A percentile compares a stretch with the other conserved stretches of the same genome.
phyloP scores from a whole-genome alignment of 176 grass and related monocot genomes.

The Phyllostachys edulis region DNA sequence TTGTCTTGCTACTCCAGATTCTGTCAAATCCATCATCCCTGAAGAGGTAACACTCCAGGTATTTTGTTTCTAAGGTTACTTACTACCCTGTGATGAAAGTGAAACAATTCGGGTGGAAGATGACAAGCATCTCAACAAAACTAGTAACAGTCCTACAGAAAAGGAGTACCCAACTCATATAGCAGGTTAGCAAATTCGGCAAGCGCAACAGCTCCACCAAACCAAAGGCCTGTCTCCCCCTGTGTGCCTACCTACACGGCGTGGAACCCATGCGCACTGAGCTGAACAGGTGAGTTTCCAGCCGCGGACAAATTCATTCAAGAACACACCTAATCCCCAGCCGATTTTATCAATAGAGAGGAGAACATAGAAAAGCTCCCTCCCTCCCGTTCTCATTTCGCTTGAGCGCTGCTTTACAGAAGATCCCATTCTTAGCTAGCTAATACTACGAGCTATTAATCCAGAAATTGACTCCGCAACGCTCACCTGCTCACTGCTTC shows the following conservation, averaged over 20 bases:
- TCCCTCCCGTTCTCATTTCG: conserved; percentile 19
- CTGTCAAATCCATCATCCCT: conserved; percentile 15
- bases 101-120: not conserved
- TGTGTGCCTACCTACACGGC: not conserved
- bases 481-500: not conserved
- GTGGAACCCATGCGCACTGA: conserved; percentile 39
- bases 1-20: conserved; percentile 24
- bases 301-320: conserved; percentile 8
- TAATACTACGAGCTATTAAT: not conserved
- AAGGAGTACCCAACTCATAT: not conserved
- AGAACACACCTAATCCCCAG: not conserved
- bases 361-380: not conserved
- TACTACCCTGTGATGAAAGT: not conserved
- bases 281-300: not conserved
- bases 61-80: not conserved
- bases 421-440: not conserved
- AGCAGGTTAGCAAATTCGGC: conserved; percentile 9
- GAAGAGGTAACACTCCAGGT: conserved; percentile 10
- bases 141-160: not conserved
- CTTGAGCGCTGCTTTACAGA: not conserved
- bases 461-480: not conserved
- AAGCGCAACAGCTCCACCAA: conserved; percentile 23
- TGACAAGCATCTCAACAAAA: conserved; percentile 9
- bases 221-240: conserved; percentile 11
- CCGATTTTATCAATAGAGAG: not conserved